Conservation (phyloP, 352 stramenopile genomes). For the Phytophthora ohioensis region DNA sequence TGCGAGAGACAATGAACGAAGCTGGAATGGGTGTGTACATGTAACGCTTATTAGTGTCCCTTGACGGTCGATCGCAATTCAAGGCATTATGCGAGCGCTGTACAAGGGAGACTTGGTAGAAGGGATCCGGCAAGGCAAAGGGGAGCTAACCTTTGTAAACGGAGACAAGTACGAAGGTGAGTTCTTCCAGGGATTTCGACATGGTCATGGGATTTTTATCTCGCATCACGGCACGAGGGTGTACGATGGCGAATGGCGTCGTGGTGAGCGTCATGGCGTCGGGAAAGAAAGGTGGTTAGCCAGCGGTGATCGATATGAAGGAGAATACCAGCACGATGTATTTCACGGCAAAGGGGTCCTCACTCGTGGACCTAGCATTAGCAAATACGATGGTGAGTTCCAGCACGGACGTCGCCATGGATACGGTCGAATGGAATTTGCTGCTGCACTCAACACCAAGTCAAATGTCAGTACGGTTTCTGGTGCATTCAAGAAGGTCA, state of each 20-base stretch:
- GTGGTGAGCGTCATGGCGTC: conserved; percentile 57
- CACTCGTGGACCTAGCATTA: conserved; percentile 44
- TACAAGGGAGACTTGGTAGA: conserved; percentile 67
- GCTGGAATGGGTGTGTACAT: too few relatives aligned
- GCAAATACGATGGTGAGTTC: conserved; percentile 75
- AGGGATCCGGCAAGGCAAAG: conserved; percentile 62
- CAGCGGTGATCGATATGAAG: conserved; percentile 70
- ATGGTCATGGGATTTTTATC: conserved; percentile 65
- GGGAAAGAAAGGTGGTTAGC: conserved; percentile 67
- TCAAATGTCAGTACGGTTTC: conserved; percentile 6
- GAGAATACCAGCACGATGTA: conserved; percentile 60
- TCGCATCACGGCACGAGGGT: conserved; percentile 54
- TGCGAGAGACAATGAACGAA: too few relatives aligned
- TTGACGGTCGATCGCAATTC: conserved; percentile 10
- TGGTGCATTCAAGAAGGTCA: conserved; percentile 26
- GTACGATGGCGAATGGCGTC: conserved; percentile 72
- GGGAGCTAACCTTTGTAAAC: conserved; percentile 67
- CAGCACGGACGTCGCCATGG: conserved; percentile 59
- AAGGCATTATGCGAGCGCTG: conserved; percentile 49
- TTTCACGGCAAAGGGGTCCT: conserved; percentile 70
- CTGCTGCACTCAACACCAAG: neutral
- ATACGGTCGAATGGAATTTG: conserved; percentile 72
- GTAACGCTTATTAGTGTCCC: conserved; percentile 18
- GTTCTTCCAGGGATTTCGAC: conserved; percentile 67
- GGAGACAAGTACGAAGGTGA: conserved; percentile 73